Percentiles rank a stretch among this genome's conserved stretches.
Evolutionary conservation across 208 protist species (phyloP).

Genomic region (Wallacemonas rigidus): DNA sequence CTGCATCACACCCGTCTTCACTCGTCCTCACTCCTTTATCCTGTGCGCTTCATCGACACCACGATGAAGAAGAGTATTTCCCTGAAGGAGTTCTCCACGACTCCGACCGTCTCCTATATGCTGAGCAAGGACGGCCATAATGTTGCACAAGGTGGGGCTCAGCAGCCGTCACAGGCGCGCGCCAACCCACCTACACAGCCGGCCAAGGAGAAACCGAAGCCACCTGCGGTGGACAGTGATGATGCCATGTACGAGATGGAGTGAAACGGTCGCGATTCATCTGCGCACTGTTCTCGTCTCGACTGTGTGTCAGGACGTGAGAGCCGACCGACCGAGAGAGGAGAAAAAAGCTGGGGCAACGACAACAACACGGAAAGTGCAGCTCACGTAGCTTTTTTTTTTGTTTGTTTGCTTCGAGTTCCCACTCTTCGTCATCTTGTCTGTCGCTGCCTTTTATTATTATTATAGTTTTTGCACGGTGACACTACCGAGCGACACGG

Average conservation of each 20-base stretch:
- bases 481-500: too few relatives aligned
- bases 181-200: slow-evolving; percentile 35
- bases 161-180: slow-evolving; percentile 31
- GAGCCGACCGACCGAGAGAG: too few relatives aligned
- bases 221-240: slow-evolving; percentile 32
- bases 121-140: slow-evolving; percentile 89
- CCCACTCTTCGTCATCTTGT: too few relatives aligned
- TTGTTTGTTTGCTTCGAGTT: too few relatives aligned
- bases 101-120: slow-evolving; percentile 90
- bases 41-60: background rate
- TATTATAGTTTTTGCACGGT: background rate
- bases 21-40: slow-evolving; percentile 8
- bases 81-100: slow-evolving; percentile 90
- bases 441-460: background rate
- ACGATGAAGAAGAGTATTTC: slow-evolving; percentile 90
- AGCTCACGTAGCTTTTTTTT: too few relatives aligned
- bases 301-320: background rate
- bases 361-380: too few relatives aligned
- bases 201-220: slow-evolving; percentile 44
- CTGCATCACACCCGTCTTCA: background rate
- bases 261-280: slow-evolving; percentile 22
- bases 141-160: slow-evolving; percentile 36
- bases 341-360: too few relatives aligned
- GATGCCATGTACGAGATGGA: slow-evolving; percentile 91
- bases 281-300: background rate